Evolutionary conservation across 2,329 filamentous ascomycete genomes (phyloP).

Genomic region (Capronia americana): DNA sequence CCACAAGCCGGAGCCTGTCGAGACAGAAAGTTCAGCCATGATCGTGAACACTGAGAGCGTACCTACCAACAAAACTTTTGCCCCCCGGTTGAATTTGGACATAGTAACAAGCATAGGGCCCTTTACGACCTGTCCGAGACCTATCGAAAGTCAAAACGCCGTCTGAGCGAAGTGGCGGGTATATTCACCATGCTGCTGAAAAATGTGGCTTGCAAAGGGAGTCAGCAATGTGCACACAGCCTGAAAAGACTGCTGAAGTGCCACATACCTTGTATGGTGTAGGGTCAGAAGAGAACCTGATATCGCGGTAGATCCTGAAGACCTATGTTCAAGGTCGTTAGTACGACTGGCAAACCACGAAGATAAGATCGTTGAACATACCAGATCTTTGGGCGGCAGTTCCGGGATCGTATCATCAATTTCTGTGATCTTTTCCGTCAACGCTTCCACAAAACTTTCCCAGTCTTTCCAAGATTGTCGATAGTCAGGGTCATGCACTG

Average conservation of each 20-base stretch:
- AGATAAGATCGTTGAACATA: slow-evolving; percentile 46
- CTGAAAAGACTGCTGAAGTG: background rate
- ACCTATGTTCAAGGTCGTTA: slow-evolving; percentile 53
- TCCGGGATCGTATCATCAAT: slow-evolving; percentile 84
- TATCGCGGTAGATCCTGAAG: slow-evolving; percentile 86
- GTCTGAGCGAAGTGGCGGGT: too few relatives aligned
- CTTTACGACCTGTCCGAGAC: slow-evolving; percentile 86
- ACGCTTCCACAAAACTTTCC: slow-evolving; percentile 74
- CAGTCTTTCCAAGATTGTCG: slow-evolving; percentile 80
- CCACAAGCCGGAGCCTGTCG: slow-evolving; percentile 78
- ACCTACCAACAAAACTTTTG: slow-evolving; percentile 73
- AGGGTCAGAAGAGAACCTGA: slow-evolving; percentile 76
- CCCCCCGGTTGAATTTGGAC: slow-evolving; percentile 76
- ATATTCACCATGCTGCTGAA: slow-evolving; percentile 74
- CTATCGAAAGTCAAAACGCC: slow-evolving; percentile 43
- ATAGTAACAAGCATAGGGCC: slow-evolving; percentile 87
- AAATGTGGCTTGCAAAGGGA: slow-evolving; percentile 69
- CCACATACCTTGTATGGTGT: slow-evolving; percentile 81
- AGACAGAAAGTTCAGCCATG: slow-evolving; percentile 9
- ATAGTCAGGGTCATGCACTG: slow-evolving; percentile 81
- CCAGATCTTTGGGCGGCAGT: slow-evolving; percentile 81
- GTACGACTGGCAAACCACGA: slow-evolving; percentile 21
- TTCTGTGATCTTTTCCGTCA: slow-evolving; percentile 73
- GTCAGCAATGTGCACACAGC: slow-evolving; percentile 24
- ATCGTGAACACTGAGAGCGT: slow-evolving; percentile 8